Evolutionary conservation across 176 grass and related monocot genomes (phyloP), one percentile per base, ranked within the genome.

Genomic region (Avena eriantha): DNA sequence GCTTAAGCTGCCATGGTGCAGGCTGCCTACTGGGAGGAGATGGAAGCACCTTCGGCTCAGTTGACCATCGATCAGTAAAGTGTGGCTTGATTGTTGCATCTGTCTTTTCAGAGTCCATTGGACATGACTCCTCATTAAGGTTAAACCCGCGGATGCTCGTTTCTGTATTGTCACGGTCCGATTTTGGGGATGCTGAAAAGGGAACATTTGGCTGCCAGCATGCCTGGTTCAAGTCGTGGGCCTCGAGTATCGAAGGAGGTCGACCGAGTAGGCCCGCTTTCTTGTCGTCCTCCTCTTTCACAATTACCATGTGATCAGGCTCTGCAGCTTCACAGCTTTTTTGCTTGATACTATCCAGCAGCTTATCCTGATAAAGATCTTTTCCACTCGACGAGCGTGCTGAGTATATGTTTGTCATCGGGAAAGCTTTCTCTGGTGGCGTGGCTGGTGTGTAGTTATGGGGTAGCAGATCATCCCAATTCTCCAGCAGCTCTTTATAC

Each of bases 401-500:
- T 53, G 93, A 94, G 67, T 91, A 93, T 84, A 99, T 92, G 24
- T 82, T 87, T 47, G 93, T 91, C 92, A 92, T 92, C 0, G 96
- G 96, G 53, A 98, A 96, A 66, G 96, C 96, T 91, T 91, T 96
- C 84, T 99, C 93, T 19, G 90, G 97, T 22, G 94, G 97, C 5
- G 89, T 93, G 33, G 97, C 97, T 13, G 97, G 97, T 53, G 92
- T 99, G 50, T 99, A 99, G 82, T 94, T 92, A 63, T 87, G 90
- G 2, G 97, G 97, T 5, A 94, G 88, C 83, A 99, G 66, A 90
- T 99, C 94, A 10, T 93, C 94, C 97, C 94, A 99, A 61, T 99
- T 99, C 85, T 99, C 97, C 87, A 99, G 75, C 31, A 99, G 69
- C 66, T 99, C 97, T 87, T 99, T 99, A 77, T 99, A 99, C n/a